Evolutionary conservation across 2,329 filamentous ascomycete genomes (phyloP).

Genomic region (Aspergillus clavatus): DNA sequence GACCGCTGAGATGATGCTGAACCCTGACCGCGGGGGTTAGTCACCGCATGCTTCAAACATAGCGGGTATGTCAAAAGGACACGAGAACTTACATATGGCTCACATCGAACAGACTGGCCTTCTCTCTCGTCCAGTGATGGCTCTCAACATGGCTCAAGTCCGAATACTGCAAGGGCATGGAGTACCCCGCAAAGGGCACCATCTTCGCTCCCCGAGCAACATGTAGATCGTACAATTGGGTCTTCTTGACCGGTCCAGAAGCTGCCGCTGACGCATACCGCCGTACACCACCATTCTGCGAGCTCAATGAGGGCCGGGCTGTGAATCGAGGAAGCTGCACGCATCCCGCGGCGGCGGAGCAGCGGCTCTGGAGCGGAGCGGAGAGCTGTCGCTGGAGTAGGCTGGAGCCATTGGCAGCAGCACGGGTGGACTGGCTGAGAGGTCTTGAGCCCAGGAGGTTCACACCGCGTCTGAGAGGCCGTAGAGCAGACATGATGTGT

Average conservation of each 20-base stretch:
- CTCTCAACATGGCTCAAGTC: conserved; percentile 74
- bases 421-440: conserved; percentile 20
- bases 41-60: not conserved
- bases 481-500: conserved; percentile 26
- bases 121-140: conserved; percentile 81
- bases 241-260: conserved; percentile 41
- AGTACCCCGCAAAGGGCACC: conserved; percentile 90
- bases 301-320: conserved; percentile 7
- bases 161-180: conserved; percentile 88
- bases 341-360: conserved; percentile 9
- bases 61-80: not conserved
- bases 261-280: conserved; percentile 31
- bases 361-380: conserved; percentile 25
- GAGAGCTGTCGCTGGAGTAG: conserved; percentile 26
- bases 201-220: conserved; percentile 78
- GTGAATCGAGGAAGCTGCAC: conserved; percentile 4
- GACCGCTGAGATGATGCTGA: conserved; percentile 78
- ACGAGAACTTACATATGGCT: conserved; percentile 89
- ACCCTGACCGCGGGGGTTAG: conserved; percentile 44
- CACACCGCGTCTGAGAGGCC: conserved; percentile 26
- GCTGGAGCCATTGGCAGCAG: conserved; percentile 30
- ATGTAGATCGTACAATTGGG: conserved; percentile 74
- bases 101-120: conserved; percentile 91
- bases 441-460: conserved; percentile 28
- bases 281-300: conserved; percentile 20